These are phyloP conservation scores for Solanum okadae DNA, from an alignment of 257 asterid genomes.

Conservation along the genomic window DNA sequence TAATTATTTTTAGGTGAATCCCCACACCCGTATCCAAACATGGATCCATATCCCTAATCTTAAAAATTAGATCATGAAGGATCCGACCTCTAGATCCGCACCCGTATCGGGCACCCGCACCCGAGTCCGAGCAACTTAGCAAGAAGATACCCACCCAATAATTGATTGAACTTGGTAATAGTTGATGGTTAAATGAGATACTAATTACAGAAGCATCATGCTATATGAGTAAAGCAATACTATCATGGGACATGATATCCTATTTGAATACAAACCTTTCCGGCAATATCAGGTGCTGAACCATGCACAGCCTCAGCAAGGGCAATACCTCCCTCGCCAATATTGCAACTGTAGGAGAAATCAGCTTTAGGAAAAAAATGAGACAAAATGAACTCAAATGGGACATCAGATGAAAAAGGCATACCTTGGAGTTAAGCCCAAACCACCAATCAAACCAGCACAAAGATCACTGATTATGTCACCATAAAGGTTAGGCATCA, in stretches of 20 bases:
- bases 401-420: background rate
- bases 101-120: too few species aligned
- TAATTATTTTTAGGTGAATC: too few species aligned
- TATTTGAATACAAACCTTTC: conserved; percentile 49
- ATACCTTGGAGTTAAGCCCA: conserved; percentile 97
- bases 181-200: background rate
- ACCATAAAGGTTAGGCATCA: conserved; percentile 35
- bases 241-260: background rate
- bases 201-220: background rate
- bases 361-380: background rate
- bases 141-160: background rate
- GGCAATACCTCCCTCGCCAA: conserved; percentile 97
- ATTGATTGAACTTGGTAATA: background rate
- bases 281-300: conserved; percentile 99
- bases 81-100: too few species aligned
- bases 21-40: too few species aligned
- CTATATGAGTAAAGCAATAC: background rate
- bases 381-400: background rate
- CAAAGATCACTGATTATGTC: conserved; percentile 81
- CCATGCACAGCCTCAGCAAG: conserved; percentile 99
- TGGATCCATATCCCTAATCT: too few species aligned
- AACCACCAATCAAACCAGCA: conserved; percentile 94
- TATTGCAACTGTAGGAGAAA: conserved; percentile 55
- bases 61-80: too few species aligned
- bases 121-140: too few species aligned